Base-by-base conservation (phyloP, 371 early-diverging fungal species). In the Apophysomyces sp. region DNA sequence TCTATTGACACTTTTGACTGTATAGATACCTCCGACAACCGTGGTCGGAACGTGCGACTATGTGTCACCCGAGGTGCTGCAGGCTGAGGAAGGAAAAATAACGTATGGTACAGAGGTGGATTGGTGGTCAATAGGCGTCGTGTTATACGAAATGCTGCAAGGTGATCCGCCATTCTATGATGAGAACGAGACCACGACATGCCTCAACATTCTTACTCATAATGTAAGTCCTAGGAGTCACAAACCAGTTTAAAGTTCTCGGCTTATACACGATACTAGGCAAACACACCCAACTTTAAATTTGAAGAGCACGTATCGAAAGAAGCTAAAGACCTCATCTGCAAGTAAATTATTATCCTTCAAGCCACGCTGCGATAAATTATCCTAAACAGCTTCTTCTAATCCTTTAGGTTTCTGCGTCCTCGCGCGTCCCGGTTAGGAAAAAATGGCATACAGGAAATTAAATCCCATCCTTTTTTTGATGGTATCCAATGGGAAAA, bases 41-140 rank as follows among this genome's bases (percentile, higher is more conserved):
- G 76, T 93, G 0, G 95, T 97, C 1, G 99, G 99, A 6, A 98
- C 99, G 1, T 92, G 94, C 55, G 95, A 96, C 61, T 97, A 96
- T 71, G 95, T 99, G 60, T 97, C 98, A 15, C 96, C 97, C 4
- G 98, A 97, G 75, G 91, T 96, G 5, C 89, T 95, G 27, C 73
- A 88, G 65, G 82, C 89, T 28, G 81, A 84, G 26, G 75, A 80
- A 40, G 84, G 84, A 7, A 76, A 78, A 6, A 84, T 80, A 21
- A 85, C 93, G 9, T 99, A 99, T 77, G 95, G 95, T 36, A 90
- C 90, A 51, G 94, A 92, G 29, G 96, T 95, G 40, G 99, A 99
- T 79, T 97, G 98, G 94, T 99, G 99, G 99, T 93, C 97, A 9
- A 82, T 99, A 0, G 99, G 99, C 18, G 94, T 98, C 16, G 90